Evolutionary conservation across 1,284 basidiomycete genomes (phyloP), one percentile per base, ranked within the genome.

Genomic region (Polyporus tsugae): DNA sequence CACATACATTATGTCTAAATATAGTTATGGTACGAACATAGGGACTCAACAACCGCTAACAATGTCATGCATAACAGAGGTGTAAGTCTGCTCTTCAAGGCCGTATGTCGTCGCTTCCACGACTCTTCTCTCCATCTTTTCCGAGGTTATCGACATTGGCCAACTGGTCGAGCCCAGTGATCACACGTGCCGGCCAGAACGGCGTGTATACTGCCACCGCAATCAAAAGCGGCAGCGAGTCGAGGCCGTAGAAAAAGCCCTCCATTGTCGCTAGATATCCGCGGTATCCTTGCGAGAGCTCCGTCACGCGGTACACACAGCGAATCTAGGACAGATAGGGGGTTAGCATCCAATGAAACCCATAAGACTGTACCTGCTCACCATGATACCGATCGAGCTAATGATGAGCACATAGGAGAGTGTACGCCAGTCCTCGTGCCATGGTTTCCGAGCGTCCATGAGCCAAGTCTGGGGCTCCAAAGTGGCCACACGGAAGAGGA

Each of bases 331-430:
- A 41, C n/a, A 29, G 36, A 39, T 25, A 39, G 58, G 38, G 38
- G 38, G 2, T 13, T 15, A 4, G 2, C 41, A 15, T 39, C 4
- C 0, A 39, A 25, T 38, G 36, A 4, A 41, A 11, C 19, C 22
- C 11, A 11, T 9, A n/a, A 33, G 13, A 33, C 29, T 38, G 25
- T 41, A n/a, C 41, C 9, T 25, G 61, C 59, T 22, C 35, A 76
- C 89, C 73, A 92, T 76, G 70, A 93, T 91, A 42, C 90, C 89
- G 42, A 89, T 78, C 72, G 89, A 92, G 71, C 90, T 91, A 70
- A 92, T 73, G 13, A 81, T 78, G 62, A 93, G 76, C 2, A 87
- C 86, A 22, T 75, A 80, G 19, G 85, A 86, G 29, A 93, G 79
- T 5, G 85, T 76, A 57, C 87, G 85, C 91, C 91, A 93, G 71